Evolutionary conservation across 2,329 filamentous ascomycete species (phyloP), one percentile per base, ranked within the genome.

Genomic region (Ascochyta viciae-villosae): DNA sequence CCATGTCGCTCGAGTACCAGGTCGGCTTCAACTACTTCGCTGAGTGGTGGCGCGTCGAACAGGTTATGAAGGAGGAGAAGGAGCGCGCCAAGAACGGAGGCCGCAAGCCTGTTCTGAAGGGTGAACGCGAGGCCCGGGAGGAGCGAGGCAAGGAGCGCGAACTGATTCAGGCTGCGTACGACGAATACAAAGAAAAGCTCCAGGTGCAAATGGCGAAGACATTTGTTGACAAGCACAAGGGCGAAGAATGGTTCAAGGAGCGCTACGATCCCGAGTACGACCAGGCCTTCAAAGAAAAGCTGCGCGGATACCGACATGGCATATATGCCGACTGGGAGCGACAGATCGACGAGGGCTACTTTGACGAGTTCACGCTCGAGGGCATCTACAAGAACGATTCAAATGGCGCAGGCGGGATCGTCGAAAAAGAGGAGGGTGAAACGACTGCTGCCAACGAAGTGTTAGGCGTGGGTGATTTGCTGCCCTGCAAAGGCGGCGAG

Each of bases 181-280:
- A 88, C 66, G 74, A 81, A 37, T 89, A 89, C 78, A 89, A 89
- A 71, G 83, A 85, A 65, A 85, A 87, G 56, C 77, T 88, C 10
- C 86, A 88, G 64, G 78, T 86, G 33, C 84, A 85, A 63, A 94
- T 96, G 89, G 93, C 95, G 0, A 88, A 92, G 62, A 82, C 85
- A 1, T 99, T 99, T 73, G 95, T 99, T 38, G 86, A 89, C 45
- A 89, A 92, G 66, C 95, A 99, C 77, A 96, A 96, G 74, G 87
- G 88, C 39, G 95, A 99, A 75, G 94, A 99, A 73, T 99, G 95
- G 95, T 99, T 99, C 79, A 91, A 89, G 66, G 95, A 99, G 77
- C 88, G 92, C 73, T 99, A 99, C 68, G 88, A 96, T 27, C 86
- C 91, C 1, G 91, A 95, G 64, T 87, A 94, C 50, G 84, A 91